These are phyloP conservation scores for Eragrostis nindensis DNA, from an alignment of 176 grass and related monocot genomes.

Conservation along the genomic window DNA sequence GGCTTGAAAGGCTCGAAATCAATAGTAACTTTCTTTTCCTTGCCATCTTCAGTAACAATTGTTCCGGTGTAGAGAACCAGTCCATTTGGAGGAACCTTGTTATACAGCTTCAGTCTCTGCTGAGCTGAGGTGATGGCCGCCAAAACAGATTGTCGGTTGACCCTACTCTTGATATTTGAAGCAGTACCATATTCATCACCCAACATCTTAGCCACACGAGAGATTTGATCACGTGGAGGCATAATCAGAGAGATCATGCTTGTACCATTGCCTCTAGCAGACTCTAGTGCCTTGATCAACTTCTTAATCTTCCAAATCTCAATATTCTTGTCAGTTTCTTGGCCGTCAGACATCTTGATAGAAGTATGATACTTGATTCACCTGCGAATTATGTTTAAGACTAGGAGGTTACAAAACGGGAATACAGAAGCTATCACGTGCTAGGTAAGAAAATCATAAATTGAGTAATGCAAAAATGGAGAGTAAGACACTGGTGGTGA, in stretches of 20 bases:
- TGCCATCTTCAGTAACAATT: slow-evolving; percentile 76
- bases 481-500: not conserved
- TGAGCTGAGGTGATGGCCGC: slow-evolving; percentile 83
- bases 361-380: slow-evolving; percentile 33
- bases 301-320: slow-evolving; percentile 90
- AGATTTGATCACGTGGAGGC: slow-evolving; percentile 74
- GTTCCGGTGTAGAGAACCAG: slow-evolving; percentile 78
- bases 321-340: slow-evolving; percentile 85
- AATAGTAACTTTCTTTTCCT: slow-evolving; percentile 83
- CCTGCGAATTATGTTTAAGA: slow-evolving; percentile 22
- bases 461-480: not conserved
- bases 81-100: slow-evolving; percentile 73
- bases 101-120: slow-evolving; percentile 80
- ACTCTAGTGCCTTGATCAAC: slow-evolving; percentile 74
- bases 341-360: slow-evolving; percentile 63
- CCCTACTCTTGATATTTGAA: slow-evolving; percentile 75
- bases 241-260: slow-evolving; percentile 88
- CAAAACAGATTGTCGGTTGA: slow-evolving; percentile 71
- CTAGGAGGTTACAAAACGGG: not conserved
- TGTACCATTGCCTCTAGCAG: slow-evolving; percentile 77
- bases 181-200: slow-evolving; percentile 86
- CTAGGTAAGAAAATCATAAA: not conserved
- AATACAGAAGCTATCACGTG: slow-evolving; percentile 3
- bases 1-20: slow-evolving; percentile 79
- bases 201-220: slow-evolving; percentile 74